phyloP scores from a whole-genome alignment of 306 rosid genomes.

The Elaeagnus macrophylla region DNA sequence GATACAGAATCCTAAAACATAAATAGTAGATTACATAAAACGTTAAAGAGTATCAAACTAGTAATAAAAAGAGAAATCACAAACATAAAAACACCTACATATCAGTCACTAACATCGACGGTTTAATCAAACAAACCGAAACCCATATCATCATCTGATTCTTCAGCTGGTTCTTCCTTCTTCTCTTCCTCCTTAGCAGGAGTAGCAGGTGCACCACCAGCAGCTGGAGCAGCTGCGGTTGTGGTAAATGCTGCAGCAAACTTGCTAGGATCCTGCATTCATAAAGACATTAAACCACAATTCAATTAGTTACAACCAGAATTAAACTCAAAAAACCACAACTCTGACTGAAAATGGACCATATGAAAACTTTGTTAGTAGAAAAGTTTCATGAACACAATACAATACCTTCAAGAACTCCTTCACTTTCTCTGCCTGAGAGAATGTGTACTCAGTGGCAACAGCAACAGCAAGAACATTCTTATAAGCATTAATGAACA shows the following conservation, averaged over 20 bases:
- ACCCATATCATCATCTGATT: constrained; percentile 47
- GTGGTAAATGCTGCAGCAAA: constrained; percentile 28
- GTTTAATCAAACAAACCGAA: constrained; percentile 34
- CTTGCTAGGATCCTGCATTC: constrained; percentile 37
- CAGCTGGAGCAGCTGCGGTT: constrained; percentile 19
- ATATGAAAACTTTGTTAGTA: neutral
- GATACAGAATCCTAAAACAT: too few relatives aligned
- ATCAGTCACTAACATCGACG: neutral
- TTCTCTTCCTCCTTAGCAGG: constrained; percentile 49
- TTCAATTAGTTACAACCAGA: neutral
- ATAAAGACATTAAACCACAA: neutral
- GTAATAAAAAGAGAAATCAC: too few relatives aligned
- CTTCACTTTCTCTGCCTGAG: constrained; percentile 70
- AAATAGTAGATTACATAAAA: too few relatives aligned
- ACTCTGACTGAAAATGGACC: too few relatives aligned
- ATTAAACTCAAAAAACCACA: neutral
- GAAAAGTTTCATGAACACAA: neutral
- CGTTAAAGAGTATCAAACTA: too few relatives aligned
- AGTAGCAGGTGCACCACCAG: constrained; percentile 20
- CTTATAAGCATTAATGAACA: constrained; percentile 71
- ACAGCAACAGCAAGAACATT: constrained; percentile 59
- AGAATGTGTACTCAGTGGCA: constrained; percentile 54
- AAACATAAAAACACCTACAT: neutral
- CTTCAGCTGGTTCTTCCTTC: constrained; percentile 64
- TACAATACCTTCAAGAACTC: constrained; percentile 57